Percentiles rank a stretch among this genome's conserved stretches.
These are phyloP conservation scores for Salix exigua DNA, from an alignment of 345 rosid species.

Conservation along the genomic window DNA sequence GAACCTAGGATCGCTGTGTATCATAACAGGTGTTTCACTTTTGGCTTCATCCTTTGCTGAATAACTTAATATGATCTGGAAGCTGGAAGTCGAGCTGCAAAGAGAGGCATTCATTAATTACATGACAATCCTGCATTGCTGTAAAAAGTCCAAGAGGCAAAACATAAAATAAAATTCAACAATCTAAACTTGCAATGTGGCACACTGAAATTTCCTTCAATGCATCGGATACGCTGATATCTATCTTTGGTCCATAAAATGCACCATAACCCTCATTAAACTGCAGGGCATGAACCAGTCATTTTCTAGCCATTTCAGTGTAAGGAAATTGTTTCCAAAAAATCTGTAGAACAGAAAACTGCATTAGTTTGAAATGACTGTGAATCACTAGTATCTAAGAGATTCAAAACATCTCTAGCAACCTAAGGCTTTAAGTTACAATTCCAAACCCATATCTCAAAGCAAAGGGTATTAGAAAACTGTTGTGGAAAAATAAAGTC, in stretches of 20 bases:
- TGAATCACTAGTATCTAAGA: neutral
- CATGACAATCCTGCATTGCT: slow-evolving; percentile 16
- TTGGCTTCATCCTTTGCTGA: slow-evolving; percentile 89
- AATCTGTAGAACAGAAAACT: neutral
- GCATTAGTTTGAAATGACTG: neutral
- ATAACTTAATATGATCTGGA: slow-evolving; percentile 70
- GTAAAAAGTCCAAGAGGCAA: neutral
- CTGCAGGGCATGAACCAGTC: slow-evolving; percentile 31
- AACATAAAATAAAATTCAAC: neutral
- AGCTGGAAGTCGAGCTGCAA: slow-evolving; percentile 96
- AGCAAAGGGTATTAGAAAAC: neutral
- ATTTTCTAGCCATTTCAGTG: neutral
- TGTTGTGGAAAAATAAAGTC: neutral
- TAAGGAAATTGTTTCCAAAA: neutral
- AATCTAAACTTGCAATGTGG: slow-evolving; percentile 76
- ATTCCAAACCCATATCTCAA: neutral
- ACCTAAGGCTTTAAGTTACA: neutral
- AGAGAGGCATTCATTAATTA: slow-evolving; percentile 15
- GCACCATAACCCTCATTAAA: slow-evolving; percentile 93
- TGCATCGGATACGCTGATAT: slow-evolving; percentile 94
- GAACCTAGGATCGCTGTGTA: slow-evolving; percentile 95
- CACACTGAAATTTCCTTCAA: slow-evolving; percentile 94
- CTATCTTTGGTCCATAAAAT: slow-evolving; percentile 98
- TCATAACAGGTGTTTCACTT: slow-evolving; percentile 79
- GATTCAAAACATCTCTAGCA: neutral